Base-by-base conservation (phyloP, 2,329 filamentous ascomycete species). In the Nemania sp. region DNA sequence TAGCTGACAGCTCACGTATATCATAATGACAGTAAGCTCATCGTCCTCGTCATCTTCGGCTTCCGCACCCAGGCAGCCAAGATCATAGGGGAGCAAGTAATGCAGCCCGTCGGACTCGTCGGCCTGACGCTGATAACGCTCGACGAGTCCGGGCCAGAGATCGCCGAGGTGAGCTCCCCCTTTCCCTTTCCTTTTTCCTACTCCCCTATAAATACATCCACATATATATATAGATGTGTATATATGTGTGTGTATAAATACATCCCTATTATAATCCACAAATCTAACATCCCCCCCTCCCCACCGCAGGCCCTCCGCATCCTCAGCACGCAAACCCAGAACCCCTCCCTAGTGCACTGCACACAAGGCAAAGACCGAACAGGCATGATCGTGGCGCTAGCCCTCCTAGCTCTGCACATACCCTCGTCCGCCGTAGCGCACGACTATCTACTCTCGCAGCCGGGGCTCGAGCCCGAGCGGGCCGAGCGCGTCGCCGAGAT, bases 311-410 rank as follows among this genome's bases (percentile, higher is more conserved):
- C 80, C 23, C 79, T 86, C 31, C 71, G 74, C 6, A 69, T 81
- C 6, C 70, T 83, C 20, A 72, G 77, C 1, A 68, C 75, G 24
- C n/a, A 31, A 2, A 62, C 69, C 0, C 77, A 77, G 14, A 83
- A 85, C 59, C 90, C 91, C 0, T 71, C 86, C 1, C 68, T 96
- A 6, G 74, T 94, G 2, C 90, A 96, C 70, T 96, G 91, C 70
- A 94, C 91, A 0, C 90, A 95, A 65, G 91, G 91, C 53, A 96
- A 96, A 68, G 91, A 96, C 66, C 82, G 91, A 2, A 91, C 84
- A 1, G 91, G 91, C 0, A 74, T 96, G 11, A 76, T 89, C 9
- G 76, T 90, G 5, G 75, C 88, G 34, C 74, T 96, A 3, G 71
- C 88, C 0, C 73, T 95, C 17, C 77, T 93, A 64, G 73, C 89